Evolutionary conservation across 768 basidiomycete species (phyloP), one percentile per base, ranked within the genome.

Genomic region (Tylopilus balloui): DNA sequence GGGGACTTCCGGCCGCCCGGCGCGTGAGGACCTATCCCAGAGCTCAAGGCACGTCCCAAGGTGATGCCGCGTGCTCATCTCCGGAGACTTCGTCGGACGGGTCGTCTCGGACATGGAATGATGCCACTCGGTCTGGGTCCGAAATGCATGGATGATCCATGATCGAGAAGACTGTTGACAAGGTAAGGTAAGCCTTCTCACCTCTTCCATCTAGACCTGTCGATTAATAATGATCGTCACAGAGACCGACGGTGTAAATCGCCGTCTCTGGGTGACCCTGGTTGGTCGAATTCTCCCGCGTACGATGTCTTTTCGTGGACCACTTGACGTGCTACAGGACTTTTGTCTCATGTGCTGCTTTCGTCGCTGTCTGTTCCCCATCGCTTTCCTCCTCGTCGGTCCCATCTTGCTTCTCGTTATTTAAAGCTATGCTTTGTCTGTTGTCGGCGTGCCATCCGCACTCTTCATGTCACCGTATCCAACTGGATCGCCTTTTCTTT

Each of bases 91-190:
- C 34, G 34, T 55, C 64, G 2, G 64, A 60, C 5, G 52, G 50
- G 6, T 62, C 54, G 24, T 56, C 67, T 20, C 65, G 36, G 19
- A 57, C 54, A 24, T 59, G 56, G 52, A 50, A 50, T 6, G 38
- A 39, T 19, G 17, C 42, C 12, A n/a, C n/a, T n/a, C 51, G 48
- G 41, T 55, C 47, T n/a, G 39, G 51, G 52, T 23, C 52, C 24
- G 13, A 48, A 43, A 31, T 28, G 40, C 28, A 53, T 43, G n/a
- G 32, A 17, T 37, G 34, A 47, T 60, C 31, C 40, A 23, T 32
- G 43, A 44, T 34, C 34, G 47, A 15, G 31, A 15, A 10, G 31
- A 15, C 42, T 38, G 45, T 35, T 27, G 13, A 43, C 41, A 41
- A 45, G 45, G 49, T 29, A 37, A 28, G 41, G n/a, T n/a, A n/a